Base-by-base conservation (phyloP, 2,329 filamentous ascomycete species). In the Aschersonia sp. region DNA sequence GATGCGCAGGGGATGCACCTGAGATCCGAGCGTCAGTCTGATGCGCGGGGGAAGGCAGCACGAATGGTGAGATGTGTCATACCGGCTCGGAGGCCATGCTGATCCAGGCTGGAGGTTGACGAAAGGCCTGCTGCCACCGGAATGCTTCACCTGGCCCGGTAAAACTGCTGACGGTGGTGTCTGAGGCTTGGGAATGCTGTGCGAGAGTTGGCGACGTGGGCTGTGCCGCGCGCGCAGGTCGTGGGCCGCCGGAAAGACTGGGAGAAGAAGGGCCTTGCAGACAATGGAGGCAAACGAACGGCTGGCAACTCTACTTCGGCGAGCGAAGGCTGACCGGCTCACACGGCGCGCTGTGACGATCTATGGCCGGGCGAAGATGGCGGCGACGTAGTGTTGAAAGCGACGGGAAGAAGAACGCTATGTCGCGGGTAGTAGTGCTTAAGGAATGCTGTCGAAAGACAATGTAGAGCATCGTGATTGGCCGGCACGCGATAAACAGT, bases 1-100 rank as follows among this genome's bases (percentile, higher is more conserved):
- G 59, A 90, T 87, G 67, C 84, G 83, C 68, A 90, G 68, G 59
- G 85, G 85, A 65, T 84, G 80, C 57, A 87, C 79, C 81, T 87
- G 40, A 45, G 47, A 49, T 41, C 46, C 52, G 35, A 50, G 49
- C 43, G 49, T 53, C 29, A 48, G 49, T 39, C 44, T 48, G 31
- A 43, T 47, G 46, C 37, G 44, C 10, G 31, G n/a, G 14, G 41
- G 31, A 41, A 40, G 40, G 40, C 9, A 22, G n/a, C 10, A 41
- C 11, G 14, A 41, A 41, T 22, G 40, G 14, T n/a, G 14, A 41
- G 40, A 41, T 4, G 42, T 48, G 51, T 51, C 63, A 61, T 65
- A 66, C 63, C 61, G 61, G 57, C 57, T 66, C 61, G 49, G 63
- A 61, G 54, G 60, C 61, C 63, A 66, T 66, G 54, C 52, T 59